A percentile compares a stretch with the other conserved stretches of the same genome.
Conservation (phyloP, 345 rosid genomes). For the Kandelia obovata region DNA sequence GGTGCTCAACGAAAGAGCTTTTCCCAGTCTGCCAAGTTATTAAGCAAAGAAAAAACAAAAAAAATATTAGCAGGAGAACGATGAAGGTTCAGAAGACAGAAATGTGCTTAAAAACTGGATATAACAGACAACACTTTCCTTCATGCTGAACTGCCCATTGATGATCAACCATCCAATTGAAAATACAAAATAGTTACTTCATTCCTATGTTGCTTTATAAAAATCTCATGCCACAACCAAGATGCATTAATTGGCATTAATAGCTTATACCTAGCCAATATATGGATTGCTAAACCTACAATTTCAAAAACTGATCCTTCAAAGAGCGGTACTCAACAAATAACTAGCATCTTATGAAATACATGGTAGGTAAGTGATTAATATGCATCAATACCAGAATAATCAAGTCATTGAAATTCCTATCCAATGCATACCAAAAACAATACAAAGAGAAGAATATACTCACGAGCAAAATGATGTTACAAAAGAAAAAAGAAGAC, state of each 20-base stretch:
- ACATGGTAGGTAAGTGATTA: too few species aligned
- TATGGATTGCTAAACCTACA: too few species aligned
- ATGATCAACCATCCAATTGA: constrained; percentile 1
- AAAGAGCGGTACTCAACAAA: too few species aligned
- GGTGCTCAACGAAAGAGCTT: constrained; percentile 95
- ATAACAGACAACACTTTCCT: neutral
- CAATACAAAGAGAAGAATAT: too few species aligned
- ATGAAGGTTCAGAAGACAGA: neutral
- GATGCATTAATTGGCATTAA: neutral
- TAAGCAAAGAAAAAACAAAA: neutral
- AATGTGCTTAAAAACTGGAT: neutral
- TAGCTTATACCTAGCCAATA: neutral
- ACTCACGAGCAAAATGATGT: too few species aligned
- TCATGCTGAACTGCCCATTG: neutral
- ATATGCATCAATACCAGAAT: too few species aligned
- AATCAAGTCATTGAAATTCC: too few species aligned
- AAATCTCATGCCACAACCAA: neutral
- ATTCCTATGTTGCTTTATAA: constrained; percentile 1
- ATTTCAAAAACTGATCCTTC: too few species aligned
- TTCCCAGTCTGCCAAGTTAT: constrained; percentile 68
- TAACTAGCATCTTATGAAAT: too few species aligned
- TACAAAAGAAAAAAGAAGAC: too few species aligned
- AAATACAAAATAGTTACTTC: neutral
- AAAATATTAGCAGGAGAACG: neutral
- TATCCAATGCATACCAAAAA: too few species aligned